Evolutionary conservation across 495 filamentous ascomycete genomes (phyloP).

Genomic region (Glutinoglossum americanum): DNA sequence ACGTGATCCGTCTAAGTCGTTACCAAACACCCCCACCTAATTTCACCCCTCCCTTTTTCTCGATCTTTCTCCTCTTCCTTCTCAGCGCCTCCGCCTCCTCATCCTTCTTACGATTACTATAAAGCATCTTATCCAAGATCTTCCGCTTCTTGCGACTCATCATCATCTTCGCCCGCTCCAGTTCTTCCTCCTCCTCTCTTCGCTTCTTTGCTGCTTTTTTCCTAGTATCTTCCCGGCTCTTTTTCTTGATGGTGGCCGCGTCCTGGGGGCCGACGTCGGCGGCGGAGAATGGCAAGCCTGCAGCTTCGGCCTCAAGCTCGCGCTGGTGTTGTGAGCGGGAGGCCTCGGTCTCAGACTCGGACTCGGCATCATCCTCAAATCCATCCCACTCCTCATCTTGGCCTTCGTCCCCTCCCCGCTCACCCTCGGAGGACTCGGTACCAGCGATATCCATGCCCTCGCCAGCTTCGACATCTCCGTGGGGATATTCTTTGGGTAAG

Average conservation of each 20-base stretch:
- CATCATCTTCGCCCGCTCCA: conserved; percentile 23
- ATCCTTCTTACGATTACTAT: conserved; percentile 19
- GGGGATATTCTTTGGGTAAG: background rate
- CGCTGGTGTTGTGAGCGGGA: conserved; percentile 44
- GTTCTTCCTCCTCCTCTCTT: conserved; percentile 18
- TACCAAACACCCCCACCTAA: too few relatives aligned
- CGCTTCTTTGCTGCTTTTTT: conserved; percentile 15
- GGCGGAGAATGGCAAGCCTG: conserved; percentile 26
- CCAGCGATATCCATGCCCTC: conserved; percentile 38
- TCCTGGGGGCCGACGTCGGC: background rate
- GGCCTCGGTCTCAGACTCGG: conserved; percentile 26
- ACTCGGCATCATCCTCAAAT: conserved; percentile 6
- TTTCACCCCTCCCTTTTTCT: background rate
- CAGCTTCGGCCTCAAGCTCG: conserved; percentile 80
- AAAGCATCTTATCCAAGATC: conserved; percentile 23
- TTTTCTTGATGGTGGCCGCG: conserved; percentile 8
- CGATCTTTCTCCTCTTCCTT: conserved; percentile 7
- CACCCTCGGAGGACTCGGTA: conserved; percentile 23
- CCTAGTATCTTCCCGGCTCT: conserved; percentile 10
- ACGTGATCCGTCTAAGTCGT: too few relatives aligned
- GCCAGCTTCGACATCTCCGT: conserved; percentile 19
- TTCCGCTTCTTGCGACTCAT: conserved; percentile 20
- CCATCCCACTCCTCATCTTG: conserved; percentile 17
- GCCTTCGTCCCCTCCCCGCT: conserved; percentile 19
- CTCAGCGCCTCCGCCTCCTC: conserved; percentile 15